A percentile compares a stretch with the other conserved stretches of the same genome.
phyloP scores from a whole-genome alignment of 306 rosid species.

The Crotalaria pallida region DNA sequence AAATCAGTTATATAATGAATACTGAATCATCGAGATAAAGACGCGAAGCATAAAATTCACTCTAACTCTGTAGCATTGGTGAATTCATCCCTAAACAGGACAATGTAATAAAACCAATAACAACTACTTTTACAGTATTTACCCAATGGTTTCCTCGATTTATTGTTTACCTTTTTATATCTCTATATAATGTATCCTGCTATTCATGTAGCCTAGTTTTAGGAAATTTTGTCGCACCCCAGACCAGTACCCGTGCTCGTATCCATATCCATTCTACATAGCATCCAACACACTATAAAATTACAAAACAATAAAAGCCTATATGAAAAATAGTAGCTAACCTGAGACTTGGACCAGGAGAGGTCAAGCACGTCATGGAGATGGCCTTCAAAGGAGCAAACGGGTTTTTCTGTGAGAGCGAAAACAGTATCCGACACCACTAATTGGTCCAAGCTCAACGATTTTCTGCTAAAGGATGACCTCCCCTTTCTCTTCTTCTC shows the following conservation, averaged over 20 bases:
- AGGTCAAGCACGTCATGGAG: constrained; percentile 86
- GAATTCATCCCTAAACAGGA: neutral
- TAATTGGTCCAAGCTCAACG: constrained; percentile 71
- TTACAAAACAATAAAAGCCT: constrained; percentile 6
- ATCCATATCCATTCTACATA: neutral
- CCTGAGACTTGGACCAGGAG: constrained; percentile 99
- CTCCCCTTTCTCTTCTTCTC: constrained; percentile 91
- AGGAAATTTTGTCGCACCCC: neutral
- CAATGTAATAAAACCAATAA: neutral
- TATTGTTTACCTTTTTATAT: no score
- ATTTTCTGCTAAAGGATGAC: constrained; percentile 67
- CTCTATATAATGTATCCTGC: neutral
- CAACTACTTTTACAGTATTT: neutral
- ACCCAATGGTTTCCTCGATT: neutral
- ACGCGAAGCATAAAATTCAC: constrained; percentile 6
- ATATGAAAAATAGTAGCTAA: constrained; percentile 34
- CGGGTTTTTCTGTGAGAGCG: constrained; percentile 80
- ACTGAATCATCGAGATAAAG: neutral
- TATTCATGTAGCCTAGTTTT: neutral
- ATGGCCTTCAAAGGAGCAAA: constrained; percentile 87
- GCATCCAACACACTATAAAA: neutral
- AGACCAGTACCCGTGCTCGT: neutral
- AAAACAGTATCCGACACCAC: constrained; percentile 70
- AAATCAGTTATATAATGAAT: neutral
- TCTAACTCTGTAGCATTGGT: neutral